Evolutionary conservation across 768 basidiomycete genomes (phyloP), one percentile per base, ranked within the genome.

Genomic region (Suillus subalutaceus): DNA sequence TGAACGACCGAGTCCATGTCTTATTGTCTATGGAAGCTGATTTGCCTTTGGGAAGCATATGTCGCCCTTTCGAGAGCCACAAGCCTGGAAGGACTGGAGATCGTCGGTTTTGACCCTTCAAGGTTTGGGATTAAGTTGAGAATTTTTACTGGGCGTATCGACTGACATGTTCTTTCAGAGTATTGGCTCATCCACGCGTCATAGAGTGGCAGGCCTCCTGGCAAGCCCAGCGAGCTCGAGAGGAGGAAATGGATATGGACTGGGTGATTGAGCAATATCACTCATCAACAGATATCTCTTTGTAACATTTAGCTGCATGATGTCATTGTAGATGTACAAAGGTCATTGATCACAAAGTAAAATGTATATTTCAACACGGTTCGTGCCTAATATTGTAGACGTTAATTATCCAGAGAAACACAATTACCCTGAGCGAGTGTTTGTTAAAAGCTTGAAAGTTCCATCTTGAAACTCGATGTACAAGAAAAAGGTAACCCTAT

Each of bases 51-150:
- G 62, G n/a, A 52, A 78, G 77, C 76, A 6, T 78, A 78, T 41
- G 78, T 79, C 20, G 74, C 76, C 10, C 74, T 80, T 55, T 82
- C 81, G 8, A 78, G 81, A 18, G 81, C 82, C 23, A 81, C 80
- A 0, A 70, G 74, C 23, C 74, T 81, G 73, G 80, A 81, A 13
- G 80, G 79, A 3, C 70, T 82, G 6, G 80, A 82, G 56, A 74
- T 82, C 12, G 62, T 77, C 62, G 71, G 78, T 58, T 82, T 82
- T 58, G 72, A 78, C 26, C 71, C 75, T 1, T 70, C 63, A 48
- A 81, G 68, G 77, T 79, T 68, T 16, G 73, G 68, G 18, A 9
- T 56, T 9, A 30, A 52, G 12, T 67, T 48, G 32, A 10, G 26
- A 41, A 16, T 41, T 52, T 18, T 35, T 55, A 30, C 12, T 41